Percentiles rank a stretch among this genome's conserved stretches.
Evolutionary conservation across 345 rosid genomes (phyloP).

Genomic region (Dimocarpus longan): DNA sequence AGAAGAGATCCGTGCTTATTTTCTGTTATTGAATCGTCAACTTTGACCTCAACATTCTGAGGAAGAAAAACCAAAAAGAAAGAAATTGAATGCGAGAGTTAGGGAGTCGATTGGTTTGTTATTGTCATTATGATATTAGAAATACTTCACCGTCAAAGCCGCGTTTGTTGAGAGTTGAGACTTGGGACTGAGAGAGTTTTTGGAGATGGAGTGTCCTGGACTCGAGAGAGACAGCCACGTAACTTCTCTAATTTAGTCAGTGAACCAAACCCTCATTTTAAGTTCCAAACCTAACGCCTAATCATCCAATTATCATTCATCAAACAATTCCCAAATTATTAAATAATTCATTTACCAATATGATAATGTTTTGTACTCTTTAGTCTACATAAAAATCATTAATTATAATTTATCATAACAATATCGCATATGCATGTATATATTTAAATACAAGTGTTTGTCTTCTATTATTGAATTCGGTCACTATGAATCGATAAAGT

Average conservation of each 20-base stretch:
- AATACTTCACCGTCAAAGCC: background rate
- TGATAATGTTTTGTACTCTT: no score
- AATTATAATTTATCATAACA: no score
- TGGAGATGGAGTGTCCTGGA: no score
- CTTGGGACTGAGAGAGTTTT: no score
- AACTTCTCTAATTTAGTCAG: background rate
- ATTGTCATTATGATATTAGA: background rate
- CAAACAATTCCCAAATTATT: no score
- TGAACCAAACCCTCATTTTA: constrained; percentile 4
- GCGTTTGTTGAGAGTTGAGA: background rate
- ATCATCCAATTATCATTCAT: background rate
- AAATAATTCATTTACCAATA: no score
- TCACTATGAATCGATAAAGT: no score
- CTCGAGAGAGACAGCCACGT: background rate
- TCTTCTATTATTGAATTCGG: background rate
- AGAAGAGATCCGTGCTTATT: no score
- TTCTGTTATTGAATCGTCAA: background rate
- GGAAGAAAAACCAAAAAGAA: background rate
- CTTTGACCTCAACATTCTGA: background rate
- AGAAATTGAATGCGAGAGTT: background rate
- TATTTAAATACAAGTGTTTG: background rate
- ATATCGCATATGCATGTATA: no score
- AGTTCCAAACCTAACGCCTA: constrained; percentile 5
- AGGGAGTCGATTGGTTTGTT: constrained; percentile 3
- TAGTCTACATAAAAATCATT: no score